Evolutionary conservation across 345 rosid genomes (phyloP), one percentile per base, ranked within the genome.

Genomic region (Cochlearia excelsa): DNA sequence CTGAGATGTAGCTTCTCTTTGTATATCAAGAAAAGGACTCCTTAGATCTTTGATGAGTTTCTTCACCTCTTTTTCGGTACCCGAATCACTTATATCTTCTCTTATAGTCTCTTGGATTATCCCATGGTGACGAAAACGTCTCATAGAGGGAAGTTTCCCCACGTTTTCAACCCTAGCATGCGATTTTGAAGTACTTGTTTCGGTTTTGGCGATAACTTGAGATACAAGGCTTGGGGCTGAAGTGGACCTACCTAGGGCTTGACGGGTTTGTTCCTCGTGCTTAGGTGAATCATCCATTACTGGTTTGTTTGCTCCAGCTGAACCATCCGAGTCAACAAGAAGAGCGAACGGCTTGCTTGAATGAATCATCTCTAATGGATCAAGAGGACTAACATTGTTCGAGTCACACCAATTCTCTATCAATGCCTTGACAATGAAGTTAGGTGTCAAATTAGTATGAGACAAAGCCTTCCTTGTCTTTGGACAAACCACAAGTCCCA

Each of bases 381-480:
- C 90, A 43, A 88, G 93, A 69, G 87, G 75, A 76, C 65, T 81
- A 48, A 94, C 86, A 65, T 87, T 75, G 67, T 94, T 81, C 49
- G 79, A 63, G 65, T 94, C 96, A 52, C 97, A 94, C 99, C 99
- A 94, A 67, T 78, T 90, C 27, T 85, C 83, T 71, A 87, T 85
- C 50, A 87, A 80, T 46, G 95, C 97, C 77, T 83, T 94, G 37
- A 90, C 96, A 38, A 82, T 85, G 79, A 84, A 84, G 67, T 94
- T 94, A 48, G 97, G 87, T 65, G 83, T 90, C 43, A 90, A 70
- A 76, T 77, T 81, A 38, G 89, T 78, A 60, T 77, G 89, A 69
- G 71, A 61, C 54, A 94, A 75, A 53, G 81, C 72, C 63, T 83
- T 83, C 6, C 90, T 81, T 59, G 99, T 90, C 79, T 84, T 90